phyloP scores from a whole-genome alignment of 2,329 filamentous ascomycete genomes.

The Scytalidium sp. region DNA sequence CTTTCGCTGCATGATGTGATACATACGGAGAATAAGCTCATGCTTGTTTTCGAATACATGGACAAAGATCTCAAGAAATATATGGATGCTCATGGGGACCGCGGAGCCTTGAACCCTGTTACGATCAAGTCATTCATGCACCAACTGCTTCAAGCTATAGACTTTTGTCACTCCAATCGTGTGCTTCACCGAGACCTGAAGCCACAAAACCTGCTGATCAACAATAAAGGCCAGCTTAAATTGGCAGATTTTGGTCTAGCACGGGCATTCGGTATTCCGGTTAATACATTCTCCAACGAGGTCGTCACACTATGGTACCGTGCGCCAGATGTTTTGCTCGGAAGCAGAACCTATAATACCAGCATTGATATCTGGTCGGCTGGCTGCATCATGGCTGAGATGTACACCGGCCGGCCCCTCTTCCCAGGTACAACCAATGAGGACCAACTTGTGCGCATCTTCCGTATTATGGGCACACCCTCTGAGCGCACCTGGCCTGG shows the following conservation, averaged over 20 bases:
- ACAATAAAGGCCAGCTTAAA: constrained; percentile 85
- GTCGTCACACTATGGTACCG: constrained; percentile 98
- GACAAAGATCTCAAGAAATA: constrained; percentile 98
- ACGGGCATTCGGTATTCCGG: constrained; percentile 91
- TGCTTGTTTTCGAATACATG: constrained; percentile 99
- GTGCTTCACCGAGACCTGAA: constrained; percentile 95
- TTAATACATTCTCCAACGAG: constrained; percentile 98
- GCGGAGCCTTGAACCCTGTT: constrained; percentile 80
- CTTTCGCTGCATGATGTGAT: constrained; percentile 97
- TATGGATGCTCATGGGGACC: constrained; percentile 91
- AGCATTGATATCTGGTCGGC: constrained; percentile 99
- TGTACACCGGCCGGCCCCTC: constrained; percentile 93
- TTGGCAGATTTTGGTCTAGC: constrained; percentile 93
- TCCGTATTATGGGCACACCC: constrained; percentile 96
- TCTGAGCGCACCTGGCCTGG: constrained; percentile 95
- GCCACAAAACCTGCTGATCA: constrained; percentile 95
- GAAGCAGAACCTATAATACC: constrained; percentile 96
- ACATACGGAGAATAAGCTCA: constrained; percentile 98
- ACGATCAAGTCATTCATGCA: constrained; percentile 99
- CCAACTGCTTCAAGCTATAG: constrained; percentile 91
- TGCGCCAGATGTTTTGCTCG: constrained; percentile 90
- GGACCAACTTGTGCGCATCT: constrained; percentile 95
- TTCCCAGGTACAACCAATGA: constrained; percentile 99
- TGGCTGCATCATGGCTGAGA: constrained; percentile 99
- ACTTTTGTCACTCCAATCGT: constrained; percentile 96